Conservation (phyloP, 371 early-diverging fungal genomes). For the Neoconidiobolus thromboides region DNA sequence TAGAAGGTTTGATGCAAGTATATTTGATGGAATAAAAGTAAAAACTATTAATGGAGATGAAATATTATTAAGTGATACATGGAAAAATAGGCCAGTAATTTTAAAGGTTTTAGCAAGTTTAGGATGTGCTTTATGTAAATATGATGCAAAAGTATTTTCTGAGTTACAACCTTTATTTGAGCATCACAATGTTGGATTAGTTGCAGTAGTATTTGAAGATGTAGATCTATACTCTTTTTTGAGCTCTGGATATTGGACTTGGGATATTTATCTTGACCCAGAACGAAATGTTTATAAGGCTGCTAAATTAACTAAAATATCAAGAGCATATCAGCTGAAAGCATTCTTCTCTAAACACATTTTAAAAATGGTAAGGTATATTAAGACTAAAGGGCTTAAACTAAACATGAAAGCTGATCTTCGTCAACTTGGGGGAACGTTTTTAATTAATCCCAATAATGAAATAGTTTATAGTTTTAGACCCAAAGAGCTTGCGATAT, state of each 20-base stretch:
- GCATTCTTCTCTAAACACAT: background rate
- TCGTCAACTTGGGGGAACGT: background rate
- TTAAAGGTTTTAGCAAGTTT: slow-evolving; percentile 4
- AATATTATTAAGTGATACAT: background rate
- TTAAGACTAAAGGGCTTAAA: background rate
- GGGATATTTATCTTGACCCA: slow-evolving; percentile 3
- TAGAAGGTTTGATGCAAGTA: too few relatives aligned
- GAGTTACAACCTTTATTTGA: slow-evolving; percentile 1
- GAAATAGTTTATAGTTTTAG: background rate
- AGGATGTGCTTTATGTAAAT: slow-evolving; percentile 4
- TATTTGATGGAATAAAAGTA: slow-evolving; percentile 3
- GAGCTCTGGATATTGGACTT: background rate
- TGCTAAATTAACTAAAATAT: background rate
- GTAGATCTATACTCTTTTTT: background rate
- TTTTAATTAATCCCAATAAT: background rate
- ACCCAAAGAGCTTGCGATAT: background rate
- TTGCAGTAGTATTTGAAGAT: slow-evolving; percentile 4
- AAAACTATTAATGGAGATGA: background rate
- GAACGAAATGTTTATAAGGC: slow-evolving; percentile 2
- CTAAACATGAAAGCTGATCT: background rate
- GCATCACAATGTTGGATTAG: background rate
- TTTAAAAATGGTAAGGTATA: background rate
- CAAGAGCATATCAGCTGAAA: background rate
- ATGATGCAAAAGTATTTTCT: background rate
- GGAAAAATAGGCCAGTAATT: background rate